Percentiles rank a stretch among this genome's conserved stretches.
These are phyloP conservation scores for Penicillium nucicola DNA, from an alignment of 495 filamentous ascomycete species.

Conservation along the genomic window DNA sequence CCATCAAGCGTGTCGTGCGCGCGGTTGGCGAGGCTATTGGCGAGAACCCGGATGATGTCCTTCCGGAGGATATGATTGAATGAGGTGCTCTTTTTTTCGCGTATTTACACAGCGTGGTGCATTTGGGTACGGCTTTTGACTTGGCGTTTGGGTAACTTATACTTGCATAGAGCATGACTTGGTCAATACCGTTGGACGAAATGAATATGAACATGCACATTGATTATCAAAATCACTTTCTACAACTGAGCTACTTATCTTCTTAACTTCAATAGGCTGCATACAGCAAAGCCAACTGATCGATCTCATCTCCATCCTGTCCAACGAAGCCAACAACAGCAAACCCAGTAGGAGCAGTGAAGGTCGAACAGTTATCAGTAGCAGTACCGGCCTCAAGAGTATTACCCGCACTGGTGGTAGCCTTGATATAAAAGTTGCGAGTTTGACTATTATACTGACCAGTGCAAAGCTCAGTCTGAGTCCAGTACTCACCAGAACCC, in stretches of 20 bases:
- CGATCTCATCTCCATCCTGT: slow-evolving; percentile 56
- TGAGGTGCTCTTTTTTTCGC: slow-evolving; percentile 8
- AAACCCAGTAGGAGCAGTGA: too few relatives aligned
- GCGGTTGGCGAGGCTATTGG: slow-evolving; percentile 65
- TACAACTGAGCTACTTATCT: not conserved
- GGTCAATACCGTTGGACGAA: not conserved
- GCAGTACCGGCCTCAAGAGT: slow-evolving; percentile 43
- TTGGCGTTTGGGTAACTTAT: slow-evolving; percentile 13
- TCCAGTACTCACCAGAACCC: slow-evolving; percentile 45
- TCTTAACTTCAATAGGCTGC: slow-evolving; percentile 2
- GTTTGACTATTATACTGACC: slow-evolving; percentile 45
- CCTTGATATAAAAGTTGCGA: slow-evolving; percentile 55
- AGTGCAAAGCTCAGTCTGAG: slow-evolving; percentile 48
- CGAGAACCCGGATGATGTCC: slow-evolving; percentile 40
- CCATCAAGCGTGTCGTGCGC: slow-evolving; percentile 72
- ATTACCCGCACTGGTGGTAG: slow-evolving; percentile 51
- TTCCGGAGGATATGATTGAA: slow-evolving; percentile 33
- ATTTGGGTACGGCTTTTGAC: slow-evolving; percentile 8
- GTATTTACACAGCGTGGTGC: slow-evolving; percentile 16
- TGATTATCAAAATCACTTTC: not conserved
- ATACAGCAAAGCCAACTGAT: slow-evolving; percentile 57
- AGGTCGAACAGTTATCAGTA: slow-evolving; percentile 49
- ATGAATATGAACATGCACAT: slow-evolving; percentile 3
- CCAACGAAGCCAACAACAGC: slow-evolving; percentile 57
- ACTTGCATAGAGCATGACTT: slow-evolving; percentile 2